These are phyloP conservation scores for Suillus hirtellus DNA, from an alignment of 768 basidiomycete genomes.

Conservation along the genomic window DNA sequence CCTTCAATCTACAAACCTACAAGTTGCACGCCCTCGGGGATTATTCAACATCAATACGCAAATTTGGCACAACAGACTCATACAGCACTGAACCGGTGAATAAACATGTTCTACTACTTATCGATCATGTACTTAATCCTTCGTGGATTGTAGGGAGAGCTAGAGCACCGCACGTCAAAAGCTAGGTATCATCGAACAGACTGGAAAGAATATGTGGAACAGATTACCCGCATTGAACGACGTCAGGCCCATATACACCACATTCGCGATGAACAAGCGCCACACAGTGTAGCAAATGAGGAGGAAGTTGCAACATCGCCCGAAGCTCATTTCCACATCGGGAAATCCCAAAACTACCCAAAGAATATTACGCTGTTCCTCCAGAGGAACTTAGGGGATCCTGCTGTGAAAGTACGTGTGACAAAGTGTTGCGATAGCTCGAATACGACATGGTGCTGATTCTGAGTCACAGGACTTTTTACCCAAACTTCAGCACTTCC, in stretches of 20 bases:
- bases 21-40: constrained; percentile 38
- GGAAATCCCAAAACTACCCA: constrained; percentile 7
- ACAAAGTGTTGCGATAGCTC: background rate
- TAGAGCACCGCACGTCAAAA: constrained; percentile 17
- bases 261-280: background rate
- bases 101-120: background rate
- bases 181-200: constrained; percentile 11
- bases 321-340: constrained; percentile 23
- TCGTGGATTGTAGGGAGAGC: constrained; percentile 15
- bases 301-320: background rate
- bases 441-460: background rate
- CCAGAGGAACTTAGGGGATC: constrained; percentile 22
- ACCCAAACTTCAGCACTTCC: constrained; percentile 8
- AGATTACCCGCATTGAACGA: background rate
- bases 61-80: constrained; percentile 35
- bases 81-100: constrained; percentile 35
- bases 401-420: constrained; percentile 20
- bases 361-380: constrained; percentile 5
- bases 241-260: background rate
- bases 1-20: constrained; percentile 31
- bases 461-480: constrained; percentile 14
- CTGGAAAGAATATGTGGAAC: constrained; percentile 3
- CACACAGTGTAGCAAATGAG: background rate
- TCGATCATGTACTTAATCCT: too few species aligned
- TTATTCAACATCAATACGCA: constrained; percentile 25